Evolutionary conservation across 2,329 filamentous ascomycete genomes (phyloP).

Genomic region (Penicillium aurantiogriseum): DNA sequence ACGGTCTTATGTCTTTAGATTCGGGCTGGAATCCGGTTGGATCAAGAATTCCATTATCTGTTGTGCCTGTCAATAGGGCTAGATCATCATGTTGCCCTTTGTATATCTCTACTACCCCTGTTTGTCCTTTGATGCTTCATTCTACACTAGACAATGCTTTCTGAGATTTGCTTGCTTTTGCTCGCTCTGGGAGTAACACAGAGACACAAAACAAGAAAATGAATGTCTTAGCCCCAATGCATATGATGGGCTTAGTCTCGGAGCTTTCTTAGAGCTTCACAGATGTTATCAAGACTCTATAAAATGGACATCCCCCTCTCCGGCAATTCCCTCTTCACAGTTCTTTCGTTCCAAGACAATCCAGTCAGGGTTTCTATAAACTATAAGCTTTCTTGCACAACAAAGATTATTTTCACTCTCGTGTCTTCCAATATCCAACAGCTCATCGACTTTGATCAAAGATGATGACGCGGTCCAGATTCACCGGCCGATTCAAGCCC

Average conservation of each 20-base stretch:
- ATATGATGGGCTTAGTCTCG: conserved; percentile 6
- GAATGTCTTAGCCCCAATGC: not conserved
- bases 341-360: conserved; percentile 5
- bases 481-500: conserved; percentile 2
- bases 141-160: not conserved
- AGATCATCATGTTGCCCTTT: conserved; percentile 1
- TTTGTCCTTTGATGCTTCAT: not conserved
- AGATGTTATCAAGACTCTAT: not conserved
- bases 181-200: not conserved
- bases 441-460: not conserved
- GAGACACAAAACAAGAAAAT: not conserved
- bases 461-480: not conserved
- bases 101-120: not conserved
- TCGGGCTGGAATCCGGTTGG: conserved; percentile 8
- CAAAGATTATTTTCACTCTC: not conserved
- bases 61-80: conserved; percentile 7
- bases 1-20: conserved; percentile 10
- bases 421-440: not conserved
- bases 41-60: conserved; percentile 17
- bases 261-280: not conserved
- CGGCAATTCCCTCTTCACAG: conserved; percentile 4
- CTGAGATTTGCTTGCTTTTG: not conserved
- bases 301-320: not conserved
- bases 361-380: not conserved
- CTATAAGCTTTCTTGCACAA: not conserved